Evolutionary conservation across 805 yeast species (phyloP).

Genomic region (Ogataea methanolica): DNA sequence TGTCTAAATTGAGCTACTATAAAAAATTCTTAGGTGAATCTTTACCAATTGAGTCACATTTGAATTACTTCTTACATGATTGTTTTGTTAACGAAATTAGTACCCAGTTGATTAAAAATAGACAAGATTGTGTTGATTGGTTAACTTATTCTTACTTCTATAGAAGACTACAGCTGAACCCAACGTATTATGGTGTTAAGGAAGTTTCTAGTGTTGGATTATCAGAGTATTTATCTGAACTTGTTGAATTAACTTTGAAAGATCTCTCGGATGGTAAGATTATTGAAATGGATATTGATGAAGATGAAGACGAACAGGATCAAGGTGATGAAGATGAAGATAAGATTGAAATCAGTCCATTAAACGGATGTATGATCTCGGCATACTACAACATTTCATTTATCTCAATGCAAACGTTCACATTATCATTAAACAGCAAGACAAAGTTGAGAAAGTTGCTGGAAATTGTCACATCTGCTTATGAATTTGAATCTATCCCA

Average conservation of each 20-base stretch:
- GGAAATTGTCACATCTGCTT: slow-evolving; percentile 60
- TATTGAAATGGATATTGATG: slow-evolving; percentile 49
- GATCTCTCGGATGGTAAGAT: slow-evolving; percentile 60
- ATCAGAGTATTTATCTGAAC: slow-evolving; percentile 78
- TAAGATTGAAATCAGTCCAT: slow-evolving; percentile 47
- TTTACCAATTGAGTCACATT: slow-evolving; percentile 77
- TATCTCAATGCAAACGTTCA: slow-evolving; percentile 60
- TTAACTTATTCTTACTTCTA: slow-evolving; percentile 79
- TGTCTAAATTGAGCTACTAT: slow-evolving; percentile 56
- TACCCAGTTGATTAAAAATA: slow-evolving; percentile 51
- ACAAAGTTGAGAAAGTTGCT: slow-evolving; percentile 59
- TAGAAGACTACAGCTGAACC: slow-evolving; percentile 74
- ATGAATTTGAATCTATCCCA: slow-evolving; percentile 65
- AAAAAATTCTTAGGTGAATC: slow-evolving; percentile 68
- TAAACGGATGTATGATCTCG: slow-evolving; percentile 70
- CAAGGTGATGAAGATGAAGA: slow-evolving; percentile 35
- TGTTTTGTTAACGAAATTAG: slow-evolving; percentile 70
- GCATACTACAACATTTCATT: slow-evolving; percentile 66
- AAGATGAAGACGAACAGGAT: slow-evolving; percentile 24
- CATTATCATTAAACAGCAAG: slow-evolving; percentile 43
- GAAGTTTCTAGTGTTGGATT: slow-evolving; percentile 62
- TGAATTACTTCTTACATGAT: slow-evolving; percentile 59
- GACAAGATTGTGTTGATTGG: slow-evolving; percentile 91
- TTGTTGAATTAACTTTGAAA: slow-evolving; percentile 65
- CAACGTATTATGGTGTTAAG: slow-evolving; percentile 80